These are phyloP conservation scores for Xylariomycetidae sp. DNA, from an alignment of 2,329 filamentous ascomycete species.

Conservation along the genomic window DNA sequence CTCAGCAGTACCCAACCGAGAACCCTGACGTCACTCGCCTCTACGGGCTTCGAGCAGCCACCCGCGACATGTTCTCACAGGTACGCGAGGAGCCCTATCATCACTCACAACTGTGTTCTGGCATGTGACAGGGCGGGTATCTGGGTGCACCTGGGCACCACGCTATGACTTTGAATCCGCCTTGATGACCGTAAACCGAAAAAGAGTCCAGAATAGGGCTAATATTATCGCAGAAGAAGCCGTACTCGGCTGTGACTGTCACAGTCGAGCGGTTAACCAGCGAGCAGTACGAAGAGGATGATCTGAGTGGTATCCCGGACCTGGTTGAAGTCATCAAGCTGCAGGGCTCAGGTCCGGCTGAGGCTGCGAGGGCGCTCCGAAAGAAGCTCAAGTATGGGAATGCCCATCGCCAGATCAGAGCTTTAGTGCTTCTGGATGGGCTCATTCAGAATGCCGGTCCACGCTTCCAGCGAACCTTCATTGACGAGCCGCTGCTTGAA, in stretches of 20 bases:
- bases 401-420: conserved; percentile 84
- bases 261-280: conserved; percentile 86
- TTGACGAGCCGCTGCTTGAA: conserved; percentile 86
- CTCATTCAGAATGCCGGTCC: conserved; percentile 91
- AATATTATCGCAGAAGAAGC: conserved; percentile 57
- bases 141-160: too few relatives aligned
- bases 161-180: too few relatives aligned
- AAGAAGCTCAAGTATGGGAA: conserved; percentile 99
- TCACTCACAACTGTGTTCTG: too few relatives aligned
- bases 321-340: conserved; percentile 91
- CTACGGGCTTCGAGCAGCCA: neutral
- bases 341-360: conserved; percentile 76
- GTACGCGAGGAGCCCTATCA: too few relatives aligned
- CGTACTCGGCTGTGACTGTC: conserved; percentile 89
- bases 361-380: conserved; percentile 84
- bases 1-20: too few relatives aligned
- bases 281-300: conserved; percentile 85
- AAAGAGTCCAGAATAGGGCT: neutral
- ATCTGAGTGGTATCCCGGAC: conserved; percentile 85
- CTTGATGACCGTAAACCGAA: too few relatives aligned
- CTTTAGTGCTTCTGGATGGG: conserved; percentile 83
- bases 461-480: conserved; percentile 80
- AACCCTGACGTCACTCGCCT: conserved; percentile 1
- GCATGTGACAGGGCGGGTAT: too few relatives aligned
- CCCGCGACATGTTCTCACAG: conserved; percentile 1